phyloP scores from a whole-genome alignment of 176 grass and related monocot genomes.

The Juncus effusus region DNA sequence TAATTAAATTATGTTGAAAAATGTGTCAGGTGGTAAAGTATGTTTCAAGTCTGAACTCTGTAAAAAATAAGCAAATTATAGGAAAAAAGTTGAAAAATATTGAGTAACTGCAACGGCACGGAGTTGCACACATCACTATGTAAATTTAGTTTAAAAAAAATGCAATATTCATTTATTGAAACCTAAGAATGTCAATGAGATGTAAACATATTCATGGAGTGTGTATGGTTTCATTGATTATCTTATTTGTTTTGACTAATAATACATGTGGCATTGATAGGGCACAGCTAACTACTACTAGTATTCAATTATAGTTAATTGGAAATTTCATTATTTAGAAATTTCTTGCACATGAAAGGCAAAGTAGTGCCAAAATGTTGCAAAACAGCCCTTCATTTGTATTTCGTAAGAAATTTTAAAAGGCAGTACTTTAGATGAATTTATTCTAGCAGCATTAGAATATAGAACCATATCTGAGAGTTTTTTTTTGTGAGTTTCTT shows the following conservation, averaged over 20 bases:
- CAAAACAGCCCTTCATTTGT: too few relatives aligned
- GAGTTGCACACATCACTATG: constrained; percentile 17
- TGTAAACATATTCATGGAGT: constrained; percentile 3
- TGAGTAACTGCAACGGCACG: constrained; percentile 30
- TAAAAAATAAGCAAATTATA: constrained; percentile 1
- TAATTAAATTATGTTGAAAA: neutral
- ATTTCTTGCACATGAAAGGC: neutral
- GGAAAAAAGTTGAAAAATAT: constrained; percentile 7
- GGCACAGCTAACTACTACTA: constrained; percentile 7
- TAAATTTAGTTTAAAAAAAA: neutral
- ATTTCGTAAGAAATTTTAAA: too few relatives aligned
- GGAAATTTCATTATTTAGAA: too few relatives aligned
- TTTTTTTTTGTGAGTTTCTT: too few relatives aligned
- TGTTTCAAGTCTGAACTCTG: constrained; percentile 27
- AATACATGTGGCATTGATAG: constrained; percentile 7
- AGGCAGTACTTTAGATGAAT: too few relatives aligned
- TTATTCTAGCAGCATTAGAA: too few relatives aligned
- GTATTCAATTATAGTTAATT: neutral
- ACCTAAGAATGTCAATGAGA: neutral
- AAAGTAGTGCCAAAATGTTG: neutral
- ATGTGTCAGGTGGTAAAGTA: constrained; percentile 27
- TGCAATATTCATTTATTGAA: constrained; percentile 6
- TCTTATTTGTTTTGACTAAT: constrained; percentile 18
- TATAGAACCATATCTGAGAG: too few relatives aligned
- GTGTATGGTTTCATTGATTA: neutral